These are phyloP conservation scores for Mycena rebaudengoi DNA, from an alignment of 768 basidiomycete species.

Conservation along the genomic window DNA sequence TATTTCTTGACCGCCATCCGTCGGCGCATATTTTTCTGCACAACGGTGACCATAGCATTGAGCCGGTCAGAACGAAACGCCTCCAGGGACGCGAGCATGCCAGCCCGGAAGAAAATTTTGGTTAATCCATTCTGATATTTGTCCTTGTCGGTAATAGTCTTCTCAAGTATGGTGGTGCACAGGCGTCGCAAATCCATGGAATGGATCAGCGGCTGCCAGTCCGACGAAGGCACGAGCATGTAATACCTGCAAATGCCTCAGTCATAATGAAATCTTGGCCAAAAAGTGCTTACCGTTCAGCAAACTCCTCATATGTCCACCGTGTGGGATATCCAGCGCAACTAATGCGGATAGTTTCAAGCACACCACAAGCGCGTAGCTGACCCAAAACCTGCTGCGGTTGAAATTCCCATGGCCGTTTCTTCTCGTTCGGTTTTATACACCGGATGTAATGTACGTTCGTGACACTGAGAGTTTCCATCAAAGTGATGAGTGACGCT, in stretches of 20 bases:
- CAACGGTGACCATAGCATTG: slow-evolving; percentile 90
- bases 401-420: slow-evolving; percentile 96
- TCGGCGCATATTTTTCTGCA: slow-evolving; percentile 97
- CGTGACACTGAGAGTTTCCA: slow-evolving; percentile 97
- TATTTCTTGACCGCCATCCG: slow-evolving; percentile 87
- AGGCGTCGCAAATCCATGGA: slow-evolving; percentile 80
- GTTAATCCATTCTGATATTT: slow-evolving; percentile 97
- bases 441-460: slow-evolving; percentile 99
- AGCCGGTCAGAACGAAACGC: slow-evolving; percentile 87
- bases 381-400: slow-evolving; percentile 96
- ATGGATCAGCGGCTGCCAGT: slow-evolving; percentile 90
- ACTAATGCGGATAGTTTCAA: slow-evolving; percentile 98
- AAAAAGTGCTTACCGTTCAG: slow-evolving; percentile 76
- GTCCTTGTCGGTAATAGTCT: slow-evolving; percentile 91
- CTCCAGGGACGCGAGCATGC: slow-evolving; percentile 97
- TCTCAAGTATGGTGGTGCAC: slow-evolving; percentile 84
- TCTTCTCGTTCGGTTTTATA: slow-evolving; percentile 98
- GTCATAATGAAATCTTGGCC: not conserved
- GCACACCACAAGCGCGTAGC: slow-evolving; percentile 96
- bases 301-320: slow-evolving; percentile 99
- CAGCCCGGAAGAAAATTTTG: slow-evolving; percentile 99
- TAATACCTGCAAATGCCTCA: slow-evolving; percentile 76
- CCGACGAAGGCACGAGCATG: slow-evolving; percentile 89
- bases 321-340: slow-evolving; percentile 98
- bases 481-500: slow-evolving; percentile 88